Base-by-base conservation (phyloP, 1,284 basidiomycete species). In the Pyrrhoderma noxium region DNA sequence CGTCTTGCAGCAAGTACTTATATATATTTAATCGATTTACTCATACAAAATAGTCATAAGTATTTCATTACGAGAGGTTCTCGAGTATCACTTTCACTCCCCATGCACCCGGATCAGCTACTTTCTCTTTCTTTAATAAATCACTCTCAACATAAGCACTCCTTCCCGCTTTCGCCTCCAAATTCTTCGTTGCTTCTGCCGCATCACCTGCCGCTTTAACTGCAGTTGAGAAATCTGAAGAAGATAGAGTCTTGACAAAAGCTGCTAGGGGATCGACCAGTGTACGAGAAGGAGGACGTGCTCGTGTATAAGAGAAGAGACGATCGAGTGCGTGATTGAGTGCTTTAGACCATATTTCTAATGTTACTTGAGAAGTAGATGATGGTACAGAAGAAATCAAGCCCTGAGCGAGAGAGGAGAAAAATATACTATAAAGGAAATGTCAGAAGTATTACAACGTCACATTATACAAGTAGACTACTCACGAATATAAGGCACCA, bases 91-190 rank as follows among this genome's bases (percentile, higher is more conserved):
- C 76, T 61, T 83, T 85, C 44, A 95, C 79, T 34, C 90, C 92
- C 83, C 87, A 91, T 25, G 93, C 93, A 25, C 93, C 93, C 0
- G 93, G 91, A 67, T 96, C 93, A 1, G 91, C 76, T 11, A 93
- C 76, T 44, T 74, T 73, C 62, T 87, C 76, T 58, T 80, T 73
- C 64, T 76, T 81, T 52, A 94, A 67, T 57, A 78, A 72, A 45
- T 82, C 79, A 45, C 82, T 78, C 59, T 86, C 87, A 40, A 95
- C 82, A 66, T 96, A 96, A 1, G 90, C 89, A 57, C 89, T 93
- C 58, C 93, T 71, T 0, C 93, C 93, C 1, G 89, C 93, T 68
- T 87, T 92, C 1, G 93, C 93, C 31, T 83, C 80, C 2, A 93
- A 67, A 53, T 85, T 68, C 58, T 75, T 82, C 21, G 90, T 93